Conservation (phyloP, 2,329 filamentous ascomycete species). For the Arthroderma sp. region DNA sequence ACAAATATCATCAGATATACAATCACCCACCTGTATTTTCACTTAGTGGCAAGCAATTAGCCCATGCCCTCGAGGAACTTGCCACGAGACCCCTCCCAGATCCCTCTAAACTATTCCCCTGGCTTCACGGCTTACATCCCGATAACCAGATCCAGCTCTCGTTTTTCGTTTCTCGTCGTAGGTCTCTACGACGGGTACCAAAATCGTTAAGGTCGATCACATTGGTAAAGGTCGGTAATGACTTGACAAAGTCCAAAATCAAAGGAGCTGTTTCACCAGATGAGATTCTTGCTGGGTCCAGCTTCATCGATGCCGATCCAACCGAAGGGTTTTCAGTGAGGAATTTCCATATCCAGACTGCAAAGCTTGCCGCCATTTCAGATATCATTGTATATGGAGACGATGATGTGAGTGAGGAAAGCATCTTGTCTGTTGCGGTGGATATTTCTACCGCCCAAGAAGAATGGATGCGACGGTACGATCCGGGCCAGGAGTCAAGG, state of each 20-base stretch:
- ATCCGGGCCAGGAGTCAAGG: conserved; percentile 44
- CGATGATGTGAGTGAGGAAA: conserved; percentile 48
- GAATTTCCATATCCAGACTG: conserved; percentile 92
- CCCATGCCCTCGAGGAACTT: conserved; percentile 60
- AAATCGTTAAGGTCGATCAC: conserved; percentile 69
- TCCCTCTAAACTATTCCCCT: conserved; percentile 80
- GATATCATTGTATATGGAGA: conserved; percentile 91
- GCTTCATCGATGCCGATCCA: conserved; percentile 76
- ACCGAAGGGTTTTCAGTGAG: conserved; percentile 84
- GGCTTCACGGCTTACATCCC: conserved; percentile 85
- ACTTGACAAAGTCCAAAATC: conserved; percentile 59
- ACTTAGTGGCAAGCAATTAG: conserved; percentile 56
- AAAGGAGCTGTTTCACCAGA: conserved; percentile 77
- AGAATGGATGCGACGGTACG: conserved; percentile 57
- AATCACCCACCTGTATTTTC: conserved; percentile 54
- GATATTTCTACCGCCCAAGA: conserved; percentile 63
- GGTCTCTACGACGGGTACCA: conserved; percentile 57
- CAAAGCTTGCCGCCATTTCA: conserved; percentile 74
- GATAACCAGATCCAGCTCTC: conserved; percentile 78
- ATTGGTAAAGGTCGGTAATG: conserved; percentile 77
- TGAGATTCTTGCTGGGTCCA: conserved; percentile 57
- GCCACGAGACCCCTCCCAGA: conserved; percentile 73
- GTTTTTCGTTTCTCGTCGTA: conserved; percentile 73
- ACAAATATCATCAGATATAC: conserved; percentile 47
- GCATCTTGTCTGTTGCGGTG: conserved; percentile 52